These are phyloP conservation scores for Elongisporangium prolatum DNA, from an alignment of 352 stramenopile species.

Conservation along the genomic window DNA sequence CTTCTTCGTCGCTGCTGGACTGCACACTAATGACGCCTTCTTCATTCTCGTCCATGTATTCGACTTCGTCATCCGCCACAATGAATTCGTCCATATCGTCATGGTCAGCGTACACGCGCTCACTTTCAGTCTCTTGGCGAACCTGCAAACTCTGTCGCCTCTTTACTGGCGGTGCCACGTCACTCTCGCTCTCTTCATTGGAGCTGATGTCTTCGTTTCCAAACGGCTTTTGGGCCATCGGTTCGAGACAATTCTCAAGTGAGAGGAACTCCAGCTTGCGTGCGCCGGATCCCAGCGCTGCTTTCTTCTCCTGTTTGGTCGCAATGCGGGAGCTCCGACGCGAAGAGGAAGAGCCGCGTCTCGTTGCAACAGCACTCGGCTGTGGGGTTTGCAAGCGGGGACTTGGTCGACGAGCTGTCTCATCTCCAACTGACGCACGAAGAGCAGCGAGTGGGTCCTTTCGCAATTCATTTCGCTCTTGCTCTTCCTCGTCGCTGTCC, in stretches of 20 bases:
- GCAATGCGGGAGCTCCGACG: constrained; percentile 64
- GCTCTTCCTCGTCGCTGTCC: constrained; percentile 56
- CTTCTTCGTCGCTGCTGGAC: constrained; percentile 42
- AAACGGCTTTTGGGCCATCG: constrained; percentile 17
- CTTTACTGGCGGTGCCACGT: constrained; percentile 21
- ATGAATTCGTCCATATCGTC: constrained; percentile 83
- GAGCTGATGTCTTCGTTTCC: constrained; percentile 7
- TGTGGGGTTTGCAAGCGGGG: background rate
- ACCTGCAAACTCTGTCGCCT: constrained; percentile 13
- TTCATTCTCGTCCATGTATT: constrained; percentile 87
- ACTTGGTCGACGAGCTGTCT: constrained; percentile 1
- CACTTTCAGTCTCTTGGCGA: constrained; percentile 16
- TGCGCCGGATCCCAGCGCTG: constrained; percentile 17
- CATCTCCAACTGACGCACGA: constrained; percentile 2
- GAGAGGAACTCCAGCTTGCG: constrained; percentile 59
- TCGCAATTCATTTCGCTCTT: background rate
- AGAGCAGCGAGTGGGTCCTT: constrained; percentile 8
- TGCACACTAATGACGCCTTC: constrained; percentile 58
- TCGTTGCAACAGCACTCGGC: constrained; percentile 1
- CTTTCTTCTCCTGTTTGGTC: constrained; percentile 45
- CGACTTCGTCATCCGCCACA: constrained; percentile 68
- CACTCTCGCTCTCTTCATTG: constrained; percentile 23
- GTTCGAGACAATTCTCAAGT: constrained; percentile 65
- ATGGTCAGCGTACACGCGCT: constrained; percentile 42
- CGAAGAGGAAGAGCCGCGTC: constrained; percentile 27